phyloP scores from a whole-genome alignment of 2,329 filamentous ascomycete genomes.

The Lizonia empirigonia region DNA sequence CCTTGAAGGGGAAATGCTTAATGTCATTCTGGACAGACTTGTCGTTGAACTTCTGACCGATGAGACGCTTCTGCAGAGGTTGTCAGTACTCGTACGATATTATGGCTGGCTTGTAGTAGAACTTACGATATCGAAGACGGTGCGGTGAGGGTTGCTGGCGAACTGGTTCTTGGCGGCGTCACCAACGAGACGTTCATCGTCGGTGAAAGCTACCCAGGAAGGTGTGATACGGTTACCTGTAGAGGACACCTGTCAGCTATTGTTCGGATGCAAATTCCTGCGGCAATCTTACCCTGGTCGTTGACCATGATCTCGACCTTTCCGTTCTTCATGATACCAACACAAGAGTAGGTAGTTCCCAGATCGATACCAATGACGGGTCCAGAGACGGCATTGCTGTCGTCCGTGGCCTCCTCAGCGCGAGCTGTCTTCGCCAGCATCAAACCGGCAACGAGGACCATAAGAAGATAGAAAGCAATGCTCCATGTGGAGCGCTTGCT shows the following conservation, averaged over 20 bases:
- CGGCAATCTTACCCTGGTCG: constrained; percentile 46
- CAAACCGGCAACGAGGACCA: constrained; percentile 83
- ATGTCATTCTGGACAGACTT: constrained; percentile 85
- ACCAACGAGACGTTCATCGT: constrained; percentile 95
- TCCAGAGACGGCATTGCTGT: constrained; percentile 56
- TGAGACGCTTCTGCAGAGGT: constrained; percentile 55
- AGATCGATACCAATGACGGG: constrained; percentile 79
- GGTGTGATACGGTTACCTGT: constrained; percentile 52
- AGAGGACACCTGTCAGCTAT: constrained; percentile 31
- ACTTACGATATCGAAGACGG: constrained; percentile 54
- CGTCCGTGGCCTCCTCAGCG: constrained; percentile 76
- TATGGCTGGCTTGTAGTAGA: background rate
- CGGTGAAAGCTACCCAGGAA: constrained; percentile 94
- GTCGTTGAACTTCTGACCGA: constrained; percentile 58
- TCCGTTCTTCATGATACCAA: constrained; percentile 68
- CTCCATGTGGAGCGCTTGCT: constrained; percentile 81
- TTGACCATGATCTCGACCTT: constrained; percentile 53
- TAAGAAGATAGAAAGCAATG: constrained; percentile 87
- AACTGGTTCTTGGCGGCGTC: constrained; percentile 68
- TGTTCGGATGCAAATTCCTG: background rate
- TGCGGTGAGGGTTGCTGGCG: constrained; percentile 57
- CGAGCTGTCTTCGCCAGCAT: constrained; percentile 78
- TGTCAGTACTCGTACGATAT: constrained; percentile 24
- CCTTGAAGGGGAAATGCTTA: constrained; percentile 99
- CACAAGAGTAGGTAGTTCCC: constrained; percentile 93